These are phyloP conservation scores for Stephania cephalantha DNA, from an alignment of 164 flowering plant genomes.

Conservation along the genomic window DNA sequence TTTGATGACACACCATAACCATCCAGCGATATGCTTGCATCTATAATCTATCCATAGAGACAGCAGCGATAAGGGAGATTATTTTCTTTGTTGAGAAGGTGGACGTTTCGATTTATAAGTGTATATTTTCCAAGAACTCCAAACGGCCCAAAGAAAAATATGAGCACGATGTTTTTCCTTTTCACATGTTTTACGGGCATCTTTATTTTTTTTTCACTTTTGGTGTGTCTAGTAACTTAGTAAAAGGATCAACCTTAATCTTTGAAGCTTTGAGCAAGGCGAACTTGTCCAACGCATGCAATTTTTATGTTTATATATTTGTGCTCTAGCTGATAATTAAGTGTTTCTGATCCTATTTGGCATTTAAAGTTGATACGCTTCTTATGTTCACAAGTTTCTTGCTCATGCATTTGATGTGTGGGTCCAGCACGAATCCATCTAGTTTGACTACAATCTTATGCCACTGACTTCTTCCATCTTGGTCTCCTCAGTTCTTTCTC, in stretches of 20 bases:
- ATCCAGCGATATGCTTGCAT: no score
- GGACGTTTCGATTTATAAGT: no score
- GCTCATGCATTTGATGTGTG: neutral
- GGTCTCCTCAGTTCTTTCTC: conserved; percentile 67
- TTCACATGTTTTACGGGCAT: neutral
- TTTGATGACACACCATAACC: no score
- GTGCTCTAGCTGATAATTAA: neutral
- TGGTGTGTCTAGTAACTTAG: neutral
- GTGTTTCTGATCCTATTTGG: neutral
- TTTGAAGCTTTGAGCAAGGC: neutral
- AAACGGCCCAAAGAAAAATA: no score
- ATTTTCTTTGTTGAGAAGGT: no score
- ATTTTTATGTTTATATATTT: neutral
- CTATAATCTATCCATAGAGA: no score
- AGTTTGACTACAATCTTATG: neutral
- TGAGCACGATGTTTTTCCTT: no score
- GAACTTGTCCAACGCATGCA: neutral
- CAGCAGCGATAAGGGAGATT: no score
- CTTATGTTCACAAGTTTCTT: neutral
- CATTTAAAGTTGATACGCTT: neutral
- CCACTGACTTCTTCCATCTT: conserved; percentile 14
- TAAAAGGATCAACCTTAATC: neutral
- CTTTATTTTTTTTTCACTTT: no score
- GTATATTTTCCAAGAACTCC: no score
- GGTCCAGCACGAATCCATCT: neutral